These are phyloP conservation scores for Hemisphaericaspora nanyangensis DNA, from an alignment of 805 yeast species.

Conservation along the genomic window DNA sequence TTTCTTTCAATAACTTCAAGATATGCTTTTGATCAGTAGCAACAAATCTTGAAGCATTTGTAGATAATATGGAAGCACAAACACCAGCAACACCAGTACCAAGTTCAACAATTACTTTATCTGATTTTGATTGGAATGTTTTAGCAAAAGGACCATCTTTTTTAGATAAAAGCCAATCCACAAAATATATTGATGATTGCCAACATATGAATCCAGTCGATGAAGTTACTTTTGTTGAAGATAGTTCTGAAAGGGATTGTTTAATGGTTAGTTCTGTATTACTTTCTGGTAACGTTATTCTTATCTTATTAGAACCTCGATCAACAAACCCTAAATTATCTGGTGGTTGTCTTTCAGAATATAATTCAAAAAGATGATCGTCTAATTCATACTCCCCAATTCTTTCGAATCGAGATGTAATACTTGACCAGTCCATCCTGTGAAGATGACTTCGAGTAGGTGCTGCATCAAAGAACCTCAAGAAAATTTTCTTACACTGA, in stretches of 20 bases:
- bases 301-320: constrained; percentile 19
- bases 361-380: constrained; percentile 31
- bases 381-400: constrained; percentile 17
- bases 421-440: background rate
- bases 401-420: constrained; percentile 15
- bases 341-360: constrained; percentile 23
- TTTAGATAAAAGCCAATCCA: constrained; percentile 48
- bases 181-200: constrained; percentile 47
- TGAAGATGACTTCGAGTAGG: no score
- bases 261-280: constrained; percentile 24
- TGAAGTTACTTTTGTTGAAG: constrained; percentile 37
- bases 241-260: constrained; percentile 32
- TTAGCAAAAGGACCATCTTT: constrained; percentile 21
- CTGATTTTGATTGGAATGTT: constrained; percentile 1
- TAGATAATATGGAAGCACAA: constrained; percentile 38
- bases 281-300: constrained; percentile 16
- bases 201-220: constrained; percentile 63
- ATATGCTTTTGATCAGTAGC: constrained; percentile 60
- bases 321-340: constrained; percentile 36
- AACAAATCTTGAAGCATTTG: constrained; percentile 31
- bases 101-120: constrained; percentile 44
- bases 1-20: constrained; percentile 45
- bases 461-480: no score
- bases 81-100: constrained; percentile 64
- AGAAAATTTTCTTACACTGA: no score